A percentile compares a stretch with the other conserved stretches of the same genome.
These are phyloP conservation scores for Vitis labrusca DNA, from an alignment of 164 flowering plant species.

Conservation along the genomic window DNA sequence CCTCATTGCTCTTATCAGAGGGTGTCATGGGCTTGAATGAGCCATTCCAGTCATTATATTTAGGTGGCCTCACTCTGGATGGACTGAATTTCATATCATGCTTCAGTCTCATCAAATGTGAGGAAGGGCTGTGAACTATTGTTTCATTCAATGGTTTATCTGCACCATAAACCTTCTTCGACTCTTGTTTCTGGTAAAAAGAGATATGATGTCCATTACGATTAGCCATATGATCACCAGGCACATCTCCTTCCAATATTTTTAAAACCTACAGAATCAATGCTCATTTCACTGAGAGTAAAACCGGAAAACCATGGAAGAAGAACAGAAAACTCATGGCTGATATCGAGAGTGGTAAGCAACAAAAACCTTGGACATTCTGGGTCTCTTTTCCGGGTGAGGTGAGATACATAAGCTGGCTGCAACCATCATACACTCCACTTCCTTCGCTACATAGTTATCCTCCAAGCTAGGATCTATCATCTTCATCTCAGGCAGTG, in stretches of 20 bases:
- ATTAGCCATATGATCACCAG: constrained; percentile 12
- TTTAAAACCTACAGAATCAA: constrained; percentile 25
- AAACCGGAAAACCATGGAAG: neutral
- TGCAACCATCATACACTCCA: constrained; percentile 32
- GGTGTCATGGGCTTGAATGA: constrained; percentile 3
- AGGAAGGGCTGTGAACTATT: constrained; percentile 4
- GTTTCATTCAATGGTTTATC: constrained; percentile 6
- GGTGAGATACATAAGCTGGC: constrained; percentile 34
- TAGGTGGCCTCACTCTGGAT: neutral
- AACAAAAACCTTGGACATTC: constrained; percentile 38
- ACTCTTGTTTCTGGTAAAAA: neutral
- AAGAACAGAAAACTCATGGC: neutral
- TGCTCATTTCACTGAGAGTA: neutral
- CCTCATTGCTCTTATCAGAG: constrained; percentile 4
- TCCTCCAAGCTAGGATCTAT: constrained; percentile 19
- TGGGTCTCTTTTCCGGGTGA: constrained; percentile 32
- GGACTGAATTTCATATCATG: constrained; percentile 7
- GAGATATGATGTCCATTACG: constrained; percentile 4
- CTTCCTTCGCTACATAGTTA: constrained; percentile 23
- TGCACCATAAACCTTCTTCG: constrained; percentile 1
- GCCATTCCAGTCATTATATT: neutral
- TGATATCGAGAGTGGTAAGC: neutral
- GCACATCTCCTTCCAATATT: constrained; percentile 35
- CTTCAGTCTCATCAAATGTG: constrained; percentile 4
- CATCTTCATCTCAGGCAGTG: neutral